phyloP scores from a whole-genome alignment of 306 rosid species.

The Quercus bicolor region DNA sequence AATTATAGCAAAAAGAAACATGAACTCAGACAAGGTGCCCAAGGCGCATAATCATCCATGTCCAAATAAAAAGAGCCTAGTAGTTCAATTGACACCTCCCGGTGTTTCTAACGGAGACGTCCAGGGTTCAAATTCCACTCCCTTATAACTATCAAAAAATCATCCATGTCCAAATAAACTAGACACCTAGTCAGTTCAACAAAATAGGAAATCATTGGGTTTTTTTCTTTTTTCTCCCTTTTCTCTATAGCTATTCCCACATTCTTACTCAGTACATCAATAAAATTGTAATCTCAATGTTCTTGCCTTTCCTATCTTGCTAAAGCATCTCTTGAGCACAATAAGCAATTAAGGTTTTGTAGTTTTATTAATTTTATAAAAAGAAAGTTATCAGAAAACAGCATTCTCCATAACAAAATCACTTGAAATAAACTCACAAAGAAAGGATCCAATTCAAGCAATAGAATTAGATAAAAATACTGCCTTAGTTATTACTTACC shows the following conservation, averaged over 20 bases:
- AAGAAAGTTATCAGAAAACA: neutral
- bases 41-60: neutral
- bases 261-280: neutral
- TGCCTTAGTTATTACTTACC: too few relatives aligned
- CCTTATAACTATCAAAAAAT: too few relatives aligned
- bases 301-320: neutral
- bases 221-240: neutral
- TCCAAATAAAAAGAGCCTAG: neutral
- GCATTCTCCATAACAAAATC: neutral
- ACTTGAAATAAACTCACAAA: neutral
- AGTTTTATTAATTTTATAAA: too few relatives aligned
- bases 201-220: neutral
- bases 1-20: neutral
- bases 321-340: neutral
- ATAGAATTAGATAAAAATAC: too few relatives aligned
- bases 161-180: neutral
- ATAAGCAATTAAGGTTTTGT: neutral
- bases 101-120: too few relatives aligned
- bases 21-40: neutral
- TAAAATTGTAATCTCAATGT: neutral
- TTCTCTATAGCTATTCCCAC: neutral
- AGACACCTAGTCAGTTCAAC: neutral
- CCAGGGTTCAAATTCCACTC: too few relatives aligned
- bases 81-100: too few relatives aligned
- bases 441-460: neutral